Base-by-base conservation (phyloP, 306 rosid genomes). In the Carpinus fangiana region DNA sequence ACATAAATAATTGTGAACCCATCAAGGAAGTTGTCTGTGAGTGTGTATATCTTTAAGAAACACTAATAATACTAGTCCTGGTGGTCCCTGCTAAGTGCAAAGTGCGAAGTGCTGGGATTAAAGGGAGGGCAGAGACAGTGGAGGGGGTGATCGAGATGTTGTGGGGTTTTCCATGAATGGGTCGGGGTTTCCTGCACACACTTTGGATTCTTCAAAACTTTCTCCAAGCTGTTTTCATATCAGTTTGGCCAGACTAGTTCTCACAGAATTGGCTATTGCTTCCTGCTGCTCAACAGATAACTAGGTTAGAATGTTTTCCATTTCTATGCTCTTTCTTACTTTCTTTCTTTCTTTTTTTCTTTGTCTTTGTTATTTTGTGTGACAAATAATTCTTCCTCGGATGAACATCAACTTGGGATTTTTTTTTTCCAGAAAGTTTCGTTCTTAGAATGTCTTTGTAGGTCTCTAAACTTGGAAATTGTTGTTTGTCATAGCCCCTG, bases 101-200 rank as follows among this genome's bases (percentile, higher is more conserved):
- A 36, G 84, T 78, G 50, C 73, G 56, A 61, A 64, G 31, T 53
- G 76, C 76, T 79, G 82, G 83, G 67, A 46, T 57, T 83, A 55
- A 64, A 51, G 82, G 84, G 59, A 79, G 41, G 71, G 75, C 80
- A 70, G 60, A 46, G 86, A 79, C 81, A 72, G 60, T 67, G 66
- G 60, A 69, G 82, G 21, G 65, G 75, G 76, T 81, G 84, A 84
- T 84, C 88, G 73, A 87, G 78, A 80, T 73, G 77, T 74, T 73
- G 45, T 73, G 76, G 78, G 47, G 16, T 76, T 79, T 70, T 81
- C 73, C 79, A 68, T 52, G 80, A 70, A 62, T 84, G 71, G 76
- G 75, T 72, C 52, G 60, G 67, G 72, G 53, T 79, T 72, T 41
- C 64, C 70, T 66, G 81, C 68, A 18, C 76, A 75, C 61, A 51